These are phyloP conservation scores for Hypomyces rosellus DNA, from an alignment of 2,329 filamentous ascomycete genomes.

Conservation along the genomic window DNA sequence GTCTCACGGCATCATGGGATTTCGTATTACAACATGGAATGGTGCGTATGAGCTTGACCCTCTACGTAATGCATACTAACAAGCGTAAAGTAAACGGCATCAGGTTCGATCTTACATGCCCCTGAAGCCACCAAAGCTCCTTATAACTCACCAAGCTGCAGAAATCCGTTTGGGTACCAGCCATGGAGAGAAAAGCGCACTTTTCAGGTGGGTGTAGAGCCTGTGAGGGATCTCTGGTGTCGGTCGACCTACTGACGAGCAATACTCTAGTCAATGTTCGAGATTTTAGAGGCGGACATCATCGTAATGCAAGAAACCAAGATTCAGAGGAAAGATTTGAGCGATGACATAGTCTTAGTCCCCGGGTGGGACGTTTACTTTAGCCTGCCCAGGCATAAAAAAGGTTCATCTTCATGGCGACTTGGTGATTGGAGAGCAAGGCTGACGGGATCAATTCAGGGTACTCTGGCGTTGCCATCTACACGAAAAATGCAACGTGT, in stretches of 20 bases:
- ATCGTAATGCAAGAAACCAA: conserved; percentile 94
- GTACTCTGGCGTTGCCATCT: conserved; percentile 93
- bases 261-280: conserved; percentile 72
- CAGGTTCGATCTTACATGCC: conserved; percentile 41
- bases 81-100: conserved; percentile 65
- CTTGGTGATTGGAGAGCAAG: not conserved
- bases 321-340: conserved; percentile 86
- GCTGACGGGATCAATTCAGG: conserved; percentile 44
- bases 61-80: conserved; percentile 8
- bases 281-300: conserved; percentile 85
- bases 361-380: conserved; percentile 96
- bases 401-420: conserved; percentile 50
- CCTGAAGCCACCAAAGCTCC: not conserved
- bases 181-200: conserved; percentile 70
- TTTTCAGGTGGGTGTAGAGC: conserved; percentile 50
- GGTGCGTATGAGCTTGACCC: conserved; percentile 41
- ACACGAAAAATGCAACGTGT: conserved; percentile 82
- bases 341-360: conserved; percentile 92
- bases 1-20: conserved; percentile 47
- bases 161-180: conserved; percentile 78
- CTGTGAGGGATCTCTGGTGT: not conserved
- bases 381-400: conserved; percentile 87
- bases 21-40: conserved; percentile 85
- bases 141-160: conserved; percentile 23
- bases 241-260: not conserved